These are phyloP conservation scores for Exophiala viscosa DNA, from an alignment of 2,329 filamentous ascomycete genomes.

Conservation along the genomic window DNA sequence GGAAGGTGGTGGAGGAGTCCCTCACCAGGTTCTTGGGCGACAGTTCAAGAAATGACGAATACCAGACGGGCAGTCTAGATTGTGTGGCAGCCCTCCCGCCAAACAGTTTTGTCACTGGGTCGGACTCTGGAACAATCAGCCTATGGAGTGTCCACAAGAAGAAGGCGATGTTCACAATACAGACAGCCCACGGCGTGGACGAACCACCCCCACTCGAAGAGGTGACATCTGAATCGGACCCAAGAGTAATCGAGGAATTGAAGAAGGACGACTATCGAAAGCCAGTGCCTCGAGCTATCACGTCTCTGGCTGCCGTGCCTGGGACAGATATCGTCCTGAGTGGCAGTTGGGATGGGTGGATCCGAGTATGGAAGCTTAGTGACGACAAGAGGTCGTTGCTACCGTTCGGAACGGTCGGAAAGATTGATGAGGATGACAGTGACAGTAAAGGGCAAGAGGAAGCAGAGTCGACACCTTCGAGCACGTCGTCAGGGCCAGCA, in stretches of 20 bases:
- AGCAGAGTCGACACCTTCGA: slow-evolving; percentile 25
- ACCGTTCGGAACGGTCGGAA: slow-evolving; percentile 63
- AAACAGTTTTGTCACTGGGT: slow-evolving; percentile 88
- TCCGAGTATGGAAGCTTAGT: slow-evolving; percentile 80
- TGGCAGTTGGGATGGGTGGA: slow-evolving; percentile 88
- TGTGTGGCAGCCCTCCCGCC: slow-evolving; percentile 85
- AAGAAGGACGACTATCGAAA: slow-evolving; percentile 50
- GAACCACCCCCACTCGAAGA: slow-evolving; percentile 63
- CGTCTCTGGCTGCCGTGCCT: slow-evolving; percentile 77
- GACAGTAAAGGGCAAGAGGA: slow-evolving; percentile 12
- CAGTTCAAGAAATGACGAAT: slow-evolving; percentile 46
- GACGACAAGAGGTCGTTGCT: slow-evolving; percentile 79
- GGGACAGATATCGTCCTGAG: slow-evolving; percentile 87
- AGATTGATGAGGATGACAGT: slow-evolving; percentile 16
- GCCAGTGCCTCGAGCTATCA: slow-evolving; percentile 80
- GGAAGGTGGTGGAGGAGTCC: slow-evolving; percentile 94
- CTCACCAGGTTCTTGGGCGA: slow-evolving; percentile 93
- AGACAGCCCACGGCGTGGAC: slow-evolving; percentile 81
- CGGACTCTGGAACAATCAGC: slow-evolving; percentile 81
- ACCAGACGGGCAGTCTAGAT: slow-evolving; percentile 81
- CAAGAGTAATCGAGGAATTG: slow-evolving; percentile 47
- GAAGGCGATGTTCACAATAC: slow-evolving; percentile 79
- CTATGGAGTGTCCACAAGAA: slow-evolving; percentile 93
- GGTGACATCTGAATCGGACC: slow-evolving; percentile 69
- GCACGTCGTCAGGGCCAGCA: slow-evolving; percentile 70